Base-by-base conservation (phyloP, 139 green algal genomes). In the Yamagishiella unicocca region DNA sequence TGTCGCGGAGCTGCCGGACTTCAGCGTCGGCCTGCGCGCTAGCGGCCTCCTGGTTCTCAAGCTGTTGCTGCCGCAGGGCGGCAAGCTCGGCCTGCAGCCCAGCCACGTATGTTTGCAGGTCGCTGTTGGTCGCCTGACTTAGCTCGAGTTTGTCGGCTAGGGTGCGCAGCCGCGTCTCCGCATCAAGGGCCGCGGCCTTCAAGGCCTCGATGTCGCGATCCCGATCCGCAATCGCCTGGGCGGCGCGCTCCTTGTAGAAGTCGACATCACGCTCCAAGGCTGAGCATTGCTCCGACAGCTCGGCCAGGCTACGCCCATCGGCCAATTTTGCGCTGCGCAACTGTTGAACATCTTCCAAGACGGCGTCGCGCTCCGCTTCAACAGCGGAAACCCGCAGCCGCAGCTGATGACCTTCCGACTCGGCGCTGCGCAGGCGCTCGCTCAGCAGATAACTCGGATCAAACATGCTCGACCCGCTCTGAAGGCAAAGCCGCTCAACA, bases 401-500 rank as follows among this genome's bases (percentile, higher is more conserved):
- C 7, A 55, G 24, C 5, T 38, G 40, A 35, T 35, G 38, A 9
- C 12, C 35, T 12, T 72, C 54, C 1, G 53, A 42, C 27, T 83
- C 76, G 6, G 76, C 53, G 42, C 27, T 43, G 6, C 45, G 46
- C 5, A 80, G 24, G 10, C 72, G 29, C 27, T 80, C 72, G 7
- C 27, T 46, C 42, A 80, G 42, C 27, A 80, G 33, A 8, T 82
- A 33, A 33, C 6, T 68, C 3, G 74, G 46, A 68, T 82, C 53
- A 68, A 82, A 82, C 46, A 35, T 82, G 31, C 17, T 50, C 0
- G 74, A 67, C 21, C 74, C 74, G 35, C 74, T 68, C 68, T 70
- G 35, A 0, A 87, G 66, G 31, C 81, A 87, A 31, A 87, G 46
- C 0, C 33, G 33, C 27, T 87, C 81, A 31, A 87, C 81, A 70